These are phyloP conservation scores for Rhizopogon sp. DNA, from an alignment of 768 basidiomycete genomes.

Conservation along the genomic window DNA sequence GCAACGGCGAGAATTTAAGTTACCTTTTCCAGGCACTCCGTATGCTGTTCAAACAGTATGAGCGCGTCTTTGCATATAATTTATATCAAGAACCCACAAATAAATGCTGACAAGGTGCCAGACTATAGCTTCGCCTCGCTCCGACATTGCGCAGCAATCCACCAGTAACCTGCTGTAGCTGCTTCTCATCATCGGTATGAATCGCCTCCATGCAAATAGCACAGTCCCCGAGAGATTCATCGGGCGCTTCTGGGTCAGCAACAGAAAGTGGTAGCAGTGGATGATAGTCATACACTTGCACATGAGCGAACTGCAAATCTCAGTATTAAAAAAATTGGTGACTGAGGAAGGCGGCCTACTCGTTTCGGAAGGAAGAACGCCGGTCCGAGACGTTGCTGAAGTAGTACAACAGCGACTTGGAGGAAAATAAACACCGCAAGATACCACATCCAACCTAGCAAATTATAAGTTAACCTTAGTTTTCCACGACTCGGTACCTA, in stretches of 20 bases:
- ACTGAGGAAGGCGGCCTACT: constrained; percentile 34
- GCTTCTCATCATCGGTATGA: constrained; percentile 40
- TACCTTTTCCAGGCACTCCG: constrained; percentile 79
- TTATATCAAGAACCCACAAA: constrained; percentile 50
- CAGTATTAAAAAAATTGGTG: not conserved
- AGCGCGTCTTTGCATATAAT: not conserved
- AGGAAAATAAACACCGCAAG: constrained; percentile 55
- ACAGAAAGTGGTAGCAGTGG: constrained; percentile 55
- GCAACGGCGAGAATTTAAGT: constrained; percentile 11
- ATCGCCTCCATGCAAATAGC: constrained; percentile 94
- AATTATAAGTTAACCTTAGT: constrained; percentile 3
- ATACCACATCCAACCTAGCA: constrained; percentile 58
- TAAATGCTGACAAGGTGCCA: constrained; percentile 86
- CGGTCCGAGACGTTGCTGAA: constrained; percentile 76
- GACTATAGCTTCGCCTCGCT: constrained; percentile 65
- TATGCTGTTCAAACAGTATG: constrained; percentile 48
- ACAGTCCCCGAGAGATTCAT: constrained; percentile 79
- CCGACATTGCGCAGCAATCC: constrained; percentile 33
- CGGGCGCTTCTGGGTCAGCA: constrained; percentile 70
- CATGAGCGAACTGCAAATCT: constrained; percentile 45
- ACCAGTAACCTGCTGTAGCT: constrained; percentile 28
- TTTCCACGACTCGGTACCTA: constrained; percentile 29
- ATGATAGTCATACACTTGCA: constrained; percentile 79
- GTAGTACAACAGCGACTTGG: constrained; percentile 56
- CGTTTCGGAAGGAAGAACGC: constrained; percentile 76